phyloP scores from a whole-genome alignment of 495 filamentous ascomycete species.

The Xylaria telfairii region DNA sequence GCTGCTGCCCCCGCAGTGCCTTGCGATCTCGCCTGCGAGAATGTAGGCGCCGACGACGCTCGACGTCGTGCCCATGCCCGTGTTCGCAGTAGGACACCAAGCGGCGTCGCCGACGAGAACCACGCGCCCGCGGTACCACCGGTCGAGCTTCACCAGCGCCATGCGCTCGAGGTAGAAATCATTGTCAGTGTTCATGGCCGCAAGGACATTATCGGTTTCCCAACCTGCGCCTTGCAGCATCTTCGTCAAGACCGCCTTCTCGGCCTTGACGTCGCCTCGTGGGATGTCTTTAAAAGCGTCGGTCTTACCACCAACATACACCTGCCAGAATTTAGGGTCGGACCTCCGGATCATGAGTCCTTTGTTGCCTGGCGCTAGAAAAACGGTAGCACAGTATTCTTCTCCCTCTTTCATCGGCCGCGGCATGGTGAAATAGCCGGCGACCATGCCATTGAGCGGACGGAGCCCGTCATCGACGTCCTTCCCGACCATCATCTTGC shows the following conservation, averaged over 20 bases:
- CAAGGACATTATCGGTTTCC: constrained; percentile 45
- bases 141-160: constrained; percentile 49
- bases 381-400: constrained; percentile 42
- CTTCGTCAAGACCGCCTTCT: constrained; percentile 48
- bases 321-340: constrained; percentile 43
- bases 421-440: constrained; percentile 51
- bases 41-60: constrained; percentile 57
- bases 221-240: constrained; percentile 51
- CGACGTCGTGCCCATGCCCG: constrained; percentile 57
- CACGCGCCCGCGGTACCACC: constrained; percentile 50
- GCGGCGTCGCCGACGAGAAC: constrained; percentile 59
- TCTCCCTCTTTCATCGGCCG: constrained; percentile 43
- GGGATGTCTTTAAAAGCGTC: constrained; percentile 35
- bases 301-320: constrained; percentile 43
- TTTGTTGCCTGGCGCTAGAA: constrained; percentile 40
- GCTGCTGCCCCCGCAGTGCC: constrained; percentile 33
- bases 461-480: constrained; percentile 36
- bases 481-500: constrained; percentile 46
- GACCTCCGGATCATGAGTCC: constrained; percentile 48
- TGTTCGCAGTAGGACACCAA: constrained; percentile 54
- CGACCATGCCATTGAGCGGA: constrained; percentile 34
- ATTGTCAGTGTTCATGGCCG: constrained; percentile 46
- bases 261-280: constrained; percentile 43
- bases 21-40: constrained; percentile 58
- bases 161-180: constrained; percentile 58